These are phyloP conservation scores for Kodamaea suecica DNA, from an alignment of 1,139 yeast species.

Conservation along the genomic window DNA sequence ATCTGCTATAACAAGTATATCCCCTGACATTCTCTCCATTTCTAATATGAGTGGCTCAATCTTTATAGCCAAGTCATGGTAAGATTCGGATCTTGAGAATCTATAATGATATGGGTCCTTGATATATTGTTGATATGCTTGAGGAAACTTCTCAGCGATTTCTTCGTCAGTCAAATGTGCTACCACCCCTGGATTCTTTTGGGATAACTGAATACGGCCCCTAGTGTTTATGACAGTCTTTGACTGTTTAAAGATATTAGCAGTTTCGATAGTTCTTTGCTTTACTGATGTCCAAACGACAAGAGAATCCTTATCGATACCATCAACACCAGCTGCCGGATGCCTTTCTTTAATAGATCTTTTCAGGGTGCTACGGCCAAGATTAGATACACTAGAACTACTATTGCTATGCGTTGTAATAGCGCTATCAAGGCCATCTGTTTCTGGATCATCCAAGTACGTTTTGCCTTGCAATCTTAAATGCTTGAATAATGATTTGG, in stretches of 20 bases:
- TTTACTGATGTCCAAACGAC: constrained; percentile 94
- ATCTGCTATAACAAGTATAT: constrained; percentile 86
- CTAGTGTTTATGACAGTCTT: constrained; percentile 49
- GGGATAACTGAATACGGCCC: constrained; percentile 81
- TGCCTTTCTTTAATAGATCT: constrained; percentile 30
- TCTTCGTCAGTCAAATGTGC: constrained; percentile 65
- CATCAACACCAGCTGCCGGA: constrained; percentile 50
- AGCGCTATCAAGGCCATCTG: constrained; percentile 1
- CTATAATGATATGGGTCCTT: constrained; percentile 91
- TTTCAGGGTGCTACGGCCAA: constrained; percentile 30
- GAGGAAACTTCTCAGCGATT: constrained; percentile 58
- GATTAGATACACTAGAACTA: constrained; percentile 17
- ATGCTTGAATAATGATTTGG: constrained; percentile 36
- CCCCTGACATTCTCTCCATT: constrained; percentile 88
- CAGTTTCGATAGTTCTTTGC: constrained; percentile 77
- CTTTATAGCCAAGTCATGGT: constrained; percentile 92
- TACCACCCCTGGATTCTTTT: constrained; percentile 86
- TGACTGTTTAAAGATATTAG: constrained; percentile 55
- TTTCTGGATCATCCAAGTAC: constrained; percentile 18
- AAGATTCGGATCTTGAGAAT: constrained; percentile 88
- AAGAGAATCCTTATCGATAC: constrained; percentile 48
- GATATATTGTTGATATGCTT: constrained; percentile 61
- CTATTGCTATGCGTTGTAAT: constrained; percentile 4
- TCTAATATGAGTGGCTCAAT: constrained; percentile 91
- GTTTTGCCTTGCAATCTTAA: constrained; percentile 32